Conservation (phyloP, 441 rosid species). For the Bruguiera hainesii region DNA sequence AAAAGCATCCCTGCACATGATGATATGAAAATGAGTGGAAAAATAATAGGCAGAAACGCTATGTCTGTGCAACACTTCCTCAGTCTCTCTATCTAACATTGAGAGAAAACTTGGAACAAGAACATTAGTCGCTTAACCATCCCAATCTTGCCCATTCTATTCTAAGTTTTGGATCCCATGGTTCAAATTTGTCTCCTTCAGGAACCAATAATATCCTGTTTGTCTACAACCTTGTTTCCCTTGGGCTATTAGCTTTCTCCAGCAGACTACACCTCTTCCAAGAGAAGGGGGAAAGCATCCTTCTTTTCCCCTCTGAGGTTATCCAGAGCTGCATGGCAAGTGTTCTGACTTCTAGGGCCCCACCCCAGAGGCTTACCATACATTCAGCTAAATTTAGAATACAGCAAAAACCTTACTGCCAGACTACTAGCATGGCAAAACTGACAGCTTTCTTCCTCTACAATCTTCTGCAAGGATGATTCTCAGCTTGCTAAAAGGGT, state of each 20-base stretch:
- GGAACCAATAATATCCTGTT: background rate
- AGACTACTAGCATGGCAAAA: background rate
- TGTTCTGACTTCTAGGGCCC: background rate
- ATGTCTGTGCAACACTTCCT: background rate
- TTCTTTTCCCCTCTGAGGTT: too few species aligned
- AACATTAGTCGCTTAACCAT: background rate
- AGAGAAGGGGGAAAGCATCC: background rate
- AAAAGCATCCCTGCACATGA: constrained; percentile 32
- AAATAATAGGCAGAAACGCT: background rate
- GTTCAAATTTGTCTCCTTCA: too few species aligned
- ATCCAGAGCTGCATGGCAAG: background rate
- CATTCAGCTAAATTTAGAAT: background rate
- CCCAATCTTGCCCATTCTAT: background rate
- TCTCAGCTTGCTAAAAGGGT: background rate
- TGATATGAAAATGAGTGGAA: constrained; percentile 3
- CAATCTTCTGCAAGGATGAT: background rate
- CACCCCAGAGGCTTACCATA: background rate
- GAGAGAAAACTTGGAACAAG: too few species aligned
- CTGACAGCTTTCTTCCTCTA: background rate
- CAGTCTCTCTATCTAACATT: background rate
- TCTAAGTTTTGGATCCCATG: too few species aligned
- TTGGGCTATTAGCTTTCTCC: background rate
- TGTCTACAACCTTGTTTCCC: too few species aligned
- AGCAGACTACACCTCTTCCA: background rate
- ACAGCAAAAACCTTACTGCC: too few species aligned